These are phyloP conservation scores for Metschnikowia shivogae DNA, from an alignment of 805 yeast genomes.

Conservation along the genomic window DNA sequence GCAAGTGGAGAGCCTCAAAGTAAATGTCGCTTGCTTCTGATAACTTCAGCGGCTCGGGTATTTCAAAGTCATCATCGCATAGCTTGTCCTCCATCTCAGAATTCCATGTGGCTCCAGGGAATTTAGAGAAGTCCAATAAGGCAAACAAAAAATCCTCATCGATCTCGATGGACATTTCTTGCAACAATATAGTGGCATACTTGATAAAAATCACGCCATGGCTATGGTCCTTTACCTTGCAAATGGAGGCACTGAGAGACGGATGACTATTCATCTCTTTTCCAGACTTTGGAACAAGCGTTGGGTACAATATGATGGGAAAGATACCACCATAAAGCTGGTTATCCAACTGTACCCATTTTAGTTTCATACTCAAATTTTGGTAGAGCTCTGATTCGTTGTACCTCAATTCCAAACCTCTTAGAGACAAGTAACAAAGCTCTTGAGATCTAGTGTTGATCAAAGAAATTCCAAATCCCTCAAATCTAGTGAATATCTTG, in stretches of 20 bases:
- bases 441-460: conserved; percentile 71
- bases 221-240: conserved; percentile 79
- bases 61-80: conserved; percentile 56
- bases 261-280: conserved; percentile 88
- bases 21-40: conserved; percentile 69
- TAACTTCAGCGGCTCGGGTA: conserved; percentile 66
- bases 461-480: conserved; percentile 85
- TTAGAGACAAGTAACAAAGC: conserved; percentile 72
- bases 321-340: conserved; percentile 83
- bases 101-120: conserved; percentile 82
- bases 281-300: conserved; percentile 78
- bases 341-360: conserved; percentile 95
- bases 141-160: conserved; percentile 92
- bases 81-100: conserved; percentile 40
- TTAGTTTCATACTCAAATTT: conserved; percentile 71
- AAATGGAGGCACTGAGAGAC: conserved; percentile 77
- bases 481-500: conserved; percentile 58
- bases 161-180: conserved; percentile 86
- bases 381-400: conserved; percentile 83
- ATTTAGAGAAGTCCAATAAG: conserved; percentile 69
- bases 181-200: conserved; percentile 83
- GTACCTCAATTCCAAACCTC: conserved; percentile 77
- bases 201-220: conserved; percentile 90
- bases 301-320: conserved; percentile 87
- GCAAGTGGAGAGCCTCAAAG: conserved; percentile 88